These are phyloP conservation scores for Pichia kudriavzevii DNA, from an alignment of 1,139 yeast genomes.

Conservation along the genomic window DNA sequence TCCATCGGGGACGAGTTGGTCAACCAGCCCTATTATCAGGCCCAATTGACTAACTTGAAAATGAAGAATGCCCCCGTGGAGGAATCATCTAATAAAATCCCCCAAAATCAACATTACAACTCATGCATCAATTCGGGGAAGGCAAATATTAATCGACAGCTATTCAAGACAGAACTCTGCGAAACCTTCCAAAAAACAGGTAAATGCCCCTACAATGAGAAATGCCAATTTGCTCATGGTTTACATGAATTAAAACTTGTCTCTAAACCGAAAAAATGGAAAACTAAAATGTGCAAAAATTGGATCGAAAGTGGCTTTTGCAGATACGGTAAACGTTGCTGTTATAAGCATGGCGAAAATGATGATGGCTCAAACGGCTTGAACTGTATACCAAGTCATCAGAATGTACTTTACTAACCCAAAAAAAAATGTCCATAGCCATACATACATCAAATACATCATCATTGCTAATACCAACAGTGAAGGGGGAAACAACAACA, in stretches of 20 bases:
- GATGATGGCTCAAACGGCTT: constrained; percentile 16
- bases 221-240: constrained; percentile 96
- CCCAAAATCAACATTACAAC: neutral
- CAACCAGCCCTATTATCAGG: constrained; percentile 4
- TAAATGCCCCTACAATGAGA: constrained; percentile 76
- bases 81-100: too few relatives aligned
- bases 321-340: constrained; percentile 85
- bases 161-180: constrained; percentile 88
- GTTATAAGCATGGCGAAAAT: constrained; percentile 68
- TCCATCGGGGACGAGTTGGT: constrained; percentile 3
- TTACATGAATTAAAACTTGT: constrained; percentile 63
- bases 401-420: too few relatives aligned
- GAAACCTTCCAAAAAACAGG: constrained; percentile 70
- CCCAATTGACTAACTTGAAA: neutral
- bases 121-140: neutral
- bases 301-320: constrained; percentile 81
- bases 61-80: too few relatives aligned
- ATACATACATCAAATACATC: too few relatives aligned
- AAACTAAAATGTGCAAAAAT: constrained; percentile 86
- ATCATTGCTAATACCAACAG: too few relatives aligned
- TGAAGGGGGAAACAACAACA: too few relatives aligned
- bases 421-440: too few relatives aligned
- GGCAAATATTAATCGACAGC: constrained; percentile 42
- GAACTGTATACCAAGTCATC: too few relatives aligned
- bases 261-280: constrained; percentile 77